A percentile compares a stretch with the other conserved stretches of the same genome.
phyloP scores from a whole-genome alignment of 768 basidiomycete species.

The Ephemerocybe angulata region DNA sequence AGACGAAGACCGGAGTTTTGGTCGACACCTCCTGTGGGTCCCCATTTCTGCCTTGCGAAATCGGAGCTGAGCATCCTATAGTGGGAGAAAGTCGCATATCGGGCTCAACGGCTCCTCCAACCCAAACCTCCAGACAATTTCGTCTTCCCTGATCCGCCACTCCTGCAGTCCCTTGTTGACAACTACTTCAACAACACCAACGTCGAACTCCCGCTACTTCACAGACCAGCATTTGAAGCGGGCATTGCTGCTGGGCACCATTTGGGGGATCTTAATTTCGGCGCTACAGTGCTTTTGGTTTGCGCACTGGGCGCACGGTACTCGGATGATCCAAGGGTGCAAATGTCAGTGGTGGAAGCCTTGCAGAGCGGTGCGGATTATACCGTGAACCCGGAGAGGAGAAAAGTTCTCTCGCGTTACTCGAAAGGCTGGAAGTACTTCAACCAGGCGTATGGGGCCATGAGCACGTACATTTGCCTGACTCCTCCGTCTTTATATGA shows the following conservation, averaged over 20 bases:
- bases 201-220: conserved; percentile 55
- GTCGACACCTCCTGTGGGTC: conserved; percentile 17
- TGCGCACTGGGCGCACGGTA: conserved; percentile 61
- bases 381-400: too few species aligned
- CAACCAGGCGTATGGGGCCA: conserved; percentile 52
- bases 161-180: conserved; percentile 47
- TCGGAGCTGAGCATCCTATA: conserved; percentile 8
- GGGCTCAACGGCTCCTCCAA: conserved; percentile 18
- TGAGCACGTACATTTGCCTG: conserved; percentile 41
- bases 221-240: conserved; percentile 61
- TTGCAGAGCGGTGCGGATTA: not conserved
- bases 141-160: conserved; percentile 43
- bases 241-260: conserved; percentile 45
- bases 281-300: conserved; percentile 53
- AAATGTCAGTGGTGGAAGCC: conserved; percentile 30
- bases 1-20: conserved; percentile 34
- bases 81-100: conserved; percentile 33
- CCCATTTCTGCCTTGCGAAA: not conserved
- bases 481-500: conserved; percentile 60
- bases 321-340: conserved; percentile 44
- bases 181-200: conserved; percentile 59
- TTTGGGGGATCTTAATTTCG: conserved; percentile 47
- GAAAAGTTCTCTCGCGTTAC: conserved; percentile 23
- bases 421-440: conserved; percentile 61
- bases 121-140: conserved; percentile 19